A percentile compares a stretch with the other conserved stretches of the same genome.
Conservation (phyloP, 331 rosid species). For the Phaseolus coccineus region DNA sequence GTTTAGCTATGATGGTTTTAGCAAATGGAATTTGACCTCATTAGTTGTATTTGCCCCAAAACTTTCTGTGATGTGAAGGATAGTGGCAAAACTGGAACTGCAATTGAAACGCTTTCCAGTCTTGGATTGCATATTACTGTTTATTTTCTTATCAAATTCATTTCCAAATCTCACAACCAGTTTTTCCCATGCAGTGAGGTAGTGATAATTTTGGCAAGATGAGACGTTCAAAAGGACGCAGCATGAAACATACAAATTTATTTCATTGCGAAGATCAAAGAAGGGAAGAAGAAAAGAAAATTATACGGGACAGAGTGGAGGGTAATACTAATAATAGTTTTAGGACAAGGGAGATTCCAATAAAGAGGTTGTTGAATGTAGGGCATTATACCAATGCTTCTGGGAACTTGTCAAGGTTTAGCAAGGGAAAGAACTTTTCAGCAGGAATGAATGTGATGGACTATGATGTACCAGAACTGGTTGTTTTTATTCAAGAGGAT, state of each 20-base stretch:
- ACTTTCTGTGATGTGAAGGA: background rate
- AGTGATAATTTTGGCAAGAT: slow-evolving; percentile 16
- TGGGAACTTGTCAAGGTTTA: slow-evolving; percentile 32
- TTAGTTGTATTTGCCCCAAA: background rate
- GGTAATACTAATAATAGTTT: slow-evolving; percentile 14
- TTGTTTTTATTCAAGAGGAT: slow-evolving; percentile 78
- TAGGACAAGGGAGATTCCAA: slow-evolving; percentile 47
- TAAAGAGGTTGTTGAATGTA: slow-evolving; percentile 27
- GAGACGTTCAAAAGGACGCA: slow-evolving; percentile 39
- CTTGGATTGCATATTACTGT: background rate
- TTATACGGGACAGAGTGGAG: background rate
- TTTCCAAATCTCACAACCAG: slow-evolving; percentile 35
- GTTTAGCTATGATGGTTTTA: background rate
- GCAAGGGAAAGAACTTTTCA: slow-evolving; percentile 37
- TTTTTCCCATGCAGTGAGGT: slow-evolving; percentile 47
- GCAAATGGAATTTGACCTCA: background rate
- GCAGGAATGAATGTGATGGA: slow-evolving; percentile 48
- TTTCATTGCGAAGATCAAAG: slow-evolving; percentile 28
- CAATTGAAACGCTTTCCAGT: background rate
- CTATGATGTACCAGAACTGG: slow-evolving; percentile 70
- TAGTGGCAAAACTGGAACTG: background rate
- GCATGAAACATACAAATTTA: slow-evolving; percentile 34
- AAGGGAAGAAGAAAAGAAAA: slow-evolving; percentile 26
- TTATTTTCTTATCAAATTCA: slow-evolving; percentile 36
- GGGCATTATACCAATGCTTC: slow-evolving; percentile 5